phyloP scores from a whole-genome alignment of 192 early-diverging fungal genomes.

The Coemansia umbellata region DNA sequence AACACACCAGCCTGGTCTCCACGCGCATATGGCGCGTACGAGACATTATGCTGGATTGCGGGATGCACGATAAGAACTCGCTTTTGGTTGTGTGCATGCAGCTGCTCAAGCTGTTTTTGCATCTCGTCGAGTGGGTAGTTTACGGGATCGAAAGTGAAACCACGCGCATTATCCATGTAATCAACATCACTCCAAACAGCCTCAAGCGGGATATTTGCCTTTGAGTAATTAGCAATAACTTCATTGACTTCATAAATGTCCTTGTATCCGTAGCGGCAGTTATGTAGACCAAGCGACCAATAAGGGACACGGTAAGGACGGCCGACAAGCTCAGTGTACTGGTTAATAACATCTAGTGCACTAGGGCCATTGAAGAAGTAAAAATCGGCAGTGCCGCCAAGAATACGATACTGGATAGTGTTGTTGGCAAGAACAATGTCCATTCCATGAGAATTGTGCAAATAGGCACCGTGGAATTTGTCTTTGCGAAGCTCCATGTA shows the following conservation, averaged over 20 bases:
- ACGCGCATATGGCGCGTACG: constrained; percentile 52
- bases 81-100: constrained; percentile 52
- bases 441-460: constrained; percentile 68
- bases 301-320: constrained; percentile 58
- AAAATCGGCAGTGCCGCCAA: constrained; percentile 64
- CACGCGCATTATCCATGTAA: constrained; percentile 62
- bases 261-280: constrained; percentile 62
- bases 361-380: constrained; percentile 60
- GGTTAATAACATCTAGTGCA: constrained; percentile 37
- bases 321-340: constrained; percentile 64
- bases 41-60: constrained; percentile 52
- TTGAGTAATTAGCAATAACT: constrained; percentile 53
- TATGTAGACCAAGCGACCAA: constrained; percentile 63
- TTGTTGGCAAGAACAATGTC: constrained; percentile 53
- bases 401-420: constrained; percentile 59
- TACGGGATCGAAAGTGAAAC: constrained; percentile 58
- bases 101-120: constrained; percentile 40
- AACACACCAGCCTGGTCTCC: constrained; percentile 55
- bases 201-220: constrained; percentile 59
- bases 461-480: constrained; percentile 52
- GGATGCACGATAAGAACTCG: constrained; percentile 66
- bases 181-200: constrained; percentile 67
- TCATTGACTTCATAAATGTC: constrained; percentile 55
- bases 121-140: constrained; percentile 56
- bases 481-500: constrained; percentile 58